Evolutionary conservation across 176 grass and related monocot species (phyloP).

Genomic region (Lolium rigidum): DNA sequence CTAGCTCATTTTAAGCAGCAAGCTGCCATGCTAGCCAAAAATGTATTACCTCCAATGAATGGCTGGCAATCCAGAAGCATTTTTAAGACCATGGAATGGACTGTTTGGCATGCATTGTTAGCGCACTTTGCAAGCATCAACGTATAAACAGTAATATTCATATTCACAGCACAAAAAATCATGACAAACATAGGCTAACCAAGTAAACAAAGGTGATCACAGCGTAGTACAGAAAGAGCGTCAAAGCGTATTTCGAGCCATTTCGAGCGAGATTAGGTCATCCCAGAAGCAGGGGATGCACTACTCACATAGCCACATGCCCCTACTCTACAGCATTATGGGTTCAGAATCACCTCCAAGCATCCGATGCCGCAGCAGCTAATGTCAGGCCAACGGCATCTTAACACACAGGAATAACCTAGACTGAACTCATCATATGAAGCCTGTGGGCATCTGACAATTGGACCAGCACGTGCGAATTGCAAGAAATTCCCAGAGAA

Average conservation of each 20-base stretch:
- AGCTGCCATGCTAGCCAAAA: neutral
- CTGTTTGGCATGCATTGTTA: neutral
- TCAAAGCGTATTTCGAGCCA: constrained; percentile 18
- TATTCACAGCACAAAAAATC: neutral
- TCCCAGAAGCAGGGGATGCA: constrained; percentile 21
- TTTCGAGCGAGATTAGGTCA: constrained; percentile 23
- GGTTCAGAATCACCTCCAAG: constrained; percentile 38
- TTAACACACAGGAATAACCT: constrained; percentile 22
- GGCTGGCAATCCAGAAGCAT: constrained; percentile 9
- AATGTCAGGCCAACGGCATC: constrained; percentile 17
- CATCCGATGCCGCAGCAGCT: constrained; percentile 39
- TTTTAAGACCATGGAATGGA: constrained; percentile 3
- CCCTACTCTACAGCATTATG: constrained; percentile 38
- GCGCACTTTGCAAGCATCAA: constrained; percentile 5
- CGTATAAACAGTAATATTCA: neutral
- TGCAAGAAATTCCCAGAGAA: neutral
- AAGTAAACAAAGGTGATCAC: neutral
- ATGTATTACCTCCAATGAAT: neutral
- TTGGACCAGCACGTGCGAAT: neutral
- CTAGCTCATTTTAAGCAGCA: neutral
- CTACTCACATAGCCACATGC: neutral
- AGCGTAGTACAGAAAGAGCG: constrained; percentile 13
- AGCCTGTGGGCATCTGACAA: constrained; percentile 25
- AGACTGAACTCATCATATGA: neutral
- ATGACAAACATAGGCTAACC: constrained; percentile 21